These are phyloP conservation scores for Fomitiporia mediterranea DNA, from an alignment of 1,284 basidiomycete genomes.

Conservation along the genomic window DNA sequence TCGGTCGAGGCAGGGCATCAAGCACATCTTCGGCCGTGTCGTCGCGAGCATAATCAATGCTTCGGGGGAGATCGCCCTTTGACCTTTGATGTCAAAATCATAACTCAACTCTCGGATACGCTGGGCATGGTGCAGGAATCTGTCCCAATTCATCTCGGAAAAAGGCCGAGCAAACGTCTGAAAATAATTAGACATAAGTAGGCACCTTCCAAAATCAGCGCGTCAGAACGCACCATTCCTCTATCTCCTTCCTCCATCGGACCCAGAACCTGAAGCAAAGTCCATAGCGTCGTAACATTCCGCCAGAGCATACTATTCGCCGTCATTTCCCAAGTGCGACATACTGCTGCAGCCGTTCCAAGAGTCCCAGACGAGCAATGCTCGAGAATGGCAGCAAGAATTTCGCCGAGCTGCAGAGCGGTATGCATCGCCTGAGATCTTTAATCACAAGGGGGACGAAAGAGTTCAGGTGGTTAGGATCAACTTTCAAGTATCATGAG, in stretches of 20 bases:
- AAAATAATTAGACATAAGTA: not conserved
- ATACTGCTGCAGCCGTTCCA: constrained; percentile 1
- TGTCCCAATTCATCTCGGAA: not conserved
- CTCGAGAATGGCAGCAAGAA: not conserved
- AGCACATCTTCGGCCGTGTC: not conserved
- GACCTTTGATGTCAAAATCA: constrained; percentile 1
- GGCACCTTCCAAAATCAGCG: not conserved
- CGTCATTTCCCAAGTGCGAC: not conserved
- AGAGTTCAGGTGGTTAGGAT: no score
- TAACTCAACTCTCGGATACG: constrained; percentile 1
- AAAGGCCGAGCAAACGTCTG: constrained; percentile 5
- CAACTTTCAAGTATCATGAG: no score
- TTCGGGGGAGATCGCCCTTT: constrained; percentile 1
- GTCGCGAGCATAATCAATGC: not conserved
- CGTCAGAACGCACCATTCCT: constrained; percentile 3
- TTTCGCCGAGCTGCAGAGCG: constrained; percentile 6
- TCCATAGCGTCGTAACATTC: not conserved
- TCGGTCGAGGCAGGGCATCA: constrained; percentile 3
- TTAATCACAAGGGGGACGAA: no score
- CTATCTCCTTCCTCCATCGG: constrained; percentile 5
- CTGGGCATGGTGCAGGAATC: constrained; percentile 8
- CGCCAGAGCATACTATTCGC: constrained; percentile 3
- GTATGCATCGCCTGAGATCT: constrained; percentile 21
- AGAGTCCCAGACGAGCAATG: not conserved
- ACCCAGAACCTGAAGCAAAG: constrained; percentile 3